These are phyloP conservation scores for Cantharellus anzutake DNA, from an alignment of 768 basidiomycete genomes.

Conservation along the genomic window DNA sequence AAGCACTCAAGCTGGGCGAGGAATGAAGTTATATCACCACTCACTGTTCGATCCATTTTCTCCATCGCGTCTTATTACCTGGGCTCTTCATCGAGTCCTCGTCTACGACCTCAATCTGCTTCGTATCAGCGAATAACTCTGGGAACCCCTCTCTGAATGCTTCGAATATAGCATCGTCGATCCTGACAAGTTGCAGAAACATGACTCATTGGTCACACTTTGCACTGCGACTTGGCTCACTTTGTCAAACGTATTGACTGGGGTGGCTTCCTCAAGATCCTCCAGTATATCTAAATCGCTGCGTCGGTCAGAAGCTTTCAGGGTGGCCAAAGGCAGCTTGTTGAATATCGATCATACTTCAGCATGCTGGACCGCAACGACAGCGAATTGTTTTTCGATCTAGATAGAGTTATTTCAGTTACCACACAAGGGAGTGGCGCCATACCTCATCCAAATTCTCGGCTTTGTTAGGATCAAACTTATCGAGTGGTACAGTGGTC, in stretches of 20 bases:
- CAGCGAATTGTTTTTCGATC: slow-evolving; percentile 98
- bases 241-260: slow-evolving; percentile 70
- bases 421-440: neutral
- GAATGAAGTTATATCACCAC: slow-evolving; percentile 11
- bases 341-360: slow-evolving; percentile 37
- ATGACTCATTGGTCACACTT: too few species aligned
- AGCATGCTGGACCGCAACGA: slow-evolving; percentile 91
- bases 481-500: neutral
- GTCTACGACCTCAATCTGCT: slow-evolving; percentile 36
- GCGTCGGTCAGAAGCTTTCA: neutral
- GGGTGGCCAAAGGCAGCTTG: neutral
- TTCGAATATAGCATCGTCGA: slow-evolving; percentile 83
- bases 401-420: slow-evolving; percentile 15
- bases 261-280: slow-evolving; percentile 61
- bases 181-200: slow-evolving; percentile 19
- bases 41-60: slow-evolving; percentile 64
- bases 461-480: slow-evolving; percentile 78
- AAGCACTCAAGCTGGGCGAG: neutral
- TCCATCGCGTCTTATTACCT: slow-evolving; percentile 78
- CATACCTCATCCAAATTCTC: slow-evolving; percentile 58
- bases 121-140: slow-evolving; percentile 31
- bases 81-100: slow-evolving; percentile 87
- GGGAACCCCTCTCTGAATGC: slow-evolving; percentile 66
- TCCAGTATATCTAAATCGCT: slow-evolving; percentile 70
- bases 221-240: slow-evolving; percentile 22